A percentile compares a stretch with the other conserved stretches of the same genome.
These are phyloP conservation scores for Boletus fagicola DNA, from an alignment of 768 basidiomycete genomes.

Conservation along the genomic window DNA sequence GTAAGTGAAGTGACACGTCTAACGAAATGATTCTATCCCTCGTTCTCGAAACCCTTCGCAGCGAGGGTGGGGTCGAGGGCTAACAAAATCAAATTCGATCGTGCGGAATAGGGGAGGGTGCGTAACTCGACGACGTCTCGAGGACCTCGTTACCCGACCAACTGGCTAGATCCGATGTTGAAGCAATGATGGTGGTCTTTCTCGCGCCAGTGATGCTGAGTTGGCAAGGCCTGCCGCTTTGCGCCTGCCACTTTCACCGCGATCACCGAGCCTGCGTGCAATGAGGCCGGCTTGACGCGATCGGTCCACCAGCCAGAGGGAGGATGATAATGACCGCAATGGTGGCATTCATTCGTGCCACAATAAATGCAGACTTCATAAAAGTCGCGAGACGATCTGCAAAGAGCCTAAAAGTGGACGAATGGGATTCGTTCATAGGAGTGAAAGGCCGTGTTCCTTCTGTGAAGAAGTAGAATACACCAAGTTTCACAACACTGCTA, in stretches of 20 bases:
- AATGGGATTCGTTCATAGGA: conserved; percentile 1
- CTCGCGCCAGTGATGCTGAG: not conserved
- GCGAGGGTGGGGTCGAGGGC: conserved; percentile 54
- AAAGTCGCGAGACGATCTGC: conserved; percentile 16
- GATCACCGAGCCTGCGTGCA: conserved; percentile 15
- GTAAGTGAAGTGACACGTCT: conserved; percentile 54
- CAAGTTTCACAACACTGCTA: not conserved
- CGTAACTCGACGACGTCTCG: conserved; percentile 39
- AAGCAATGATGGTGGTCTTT: conserved; percentile 3
- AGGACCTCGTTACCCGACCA: conserved; percentile 32
- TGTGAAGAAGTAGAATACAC: conserved; percentile 4
- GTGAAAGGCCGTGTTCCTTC: not conserved
- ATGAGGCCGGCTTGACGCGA: conserved; percentile 16
- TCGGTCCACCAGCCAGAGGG: not conserved
- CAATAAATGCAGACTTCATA: conserved; percentile 7
- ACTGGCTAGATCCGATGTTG: conserved; percentile 15
- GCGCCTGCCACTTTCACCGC: conserved; percentile 12
- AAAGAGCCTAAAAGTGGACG: not conserved
- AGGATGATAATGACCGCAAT: conserved; percentile 5
- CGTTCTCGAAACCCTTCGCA: conserved; percentile 47
- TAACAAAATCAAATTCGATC: conserved; percentile 24
- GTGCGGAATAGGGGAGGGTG: conserved; percentile 8
- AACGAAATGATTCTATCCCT: conserved; percentile 46
- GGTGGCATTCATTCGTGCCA: conserved; percentile 6
- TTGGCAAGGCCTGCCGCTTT: conserved; percentile 10